A percentile compares a stretch with the other conserved stretches of the same genome.
These are phyloP conservation scores for Artemisia tridentata DNA, from an alignment of 129 eudicot species.

Conservation along the genomic window DNA sequence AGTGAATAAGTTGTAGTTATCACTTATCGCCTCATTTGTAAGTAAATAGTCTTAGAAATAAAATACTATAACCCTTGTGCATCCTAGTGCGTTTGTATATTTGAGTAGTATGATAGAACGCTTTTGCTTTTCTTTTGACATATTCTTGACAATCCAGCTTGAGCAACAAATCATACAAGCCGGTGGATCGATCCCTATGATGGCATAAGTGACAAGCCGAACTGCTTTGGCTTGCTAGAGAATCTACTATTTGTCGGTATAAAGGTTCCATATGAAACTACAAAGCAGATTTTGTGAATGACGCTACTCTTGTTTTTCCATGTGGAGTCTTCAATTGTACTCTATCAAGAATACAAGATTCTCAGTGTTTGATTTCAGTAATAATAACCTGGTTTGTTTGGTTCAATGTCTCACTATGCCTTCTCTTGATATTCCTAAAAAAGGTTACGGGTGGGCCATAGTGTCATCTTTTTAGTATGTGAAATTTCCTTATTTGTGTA, in stretches of 20 bases:
- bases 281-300: conserved; percentile 18
- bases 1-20: too few species aligned
- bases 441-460: too few species aligned
- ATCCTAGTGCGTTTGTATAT: too few species aligned
- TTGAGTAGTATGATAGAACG: not conserved
- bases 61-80: not conserved
- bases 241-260: conserved; percentile 4
- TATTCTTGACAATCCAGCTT: conserved; percentile 37
- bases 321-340: not conserved
- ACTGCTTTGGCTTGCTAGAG: conserved; percentile 1
- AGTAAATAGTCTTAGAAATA: too few species aligned
- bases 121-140: conserved; percentile 3
- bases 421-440: too few species aligned
- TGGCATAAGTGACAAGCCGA: conserved; percentile 29
- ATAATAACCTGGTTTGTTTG: not conserved
- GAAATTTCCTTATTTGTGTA: not conserved
- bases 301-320: not conserved
- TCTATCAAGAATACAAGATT: not conserved
- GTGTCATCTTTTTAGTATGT: too few species aligned
- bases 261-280: conserved; percentile 18
- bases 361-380: not conserved
- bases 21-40: too few species aligned
- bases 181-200: conserved; percentile 62
- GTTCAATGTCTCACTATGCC: not conserved
- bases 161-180: conserved; percentile 69